Conservation (phyloP, 2,329 filamentous ascomycete genomes). For the Geosmithia morbida region DNA sequence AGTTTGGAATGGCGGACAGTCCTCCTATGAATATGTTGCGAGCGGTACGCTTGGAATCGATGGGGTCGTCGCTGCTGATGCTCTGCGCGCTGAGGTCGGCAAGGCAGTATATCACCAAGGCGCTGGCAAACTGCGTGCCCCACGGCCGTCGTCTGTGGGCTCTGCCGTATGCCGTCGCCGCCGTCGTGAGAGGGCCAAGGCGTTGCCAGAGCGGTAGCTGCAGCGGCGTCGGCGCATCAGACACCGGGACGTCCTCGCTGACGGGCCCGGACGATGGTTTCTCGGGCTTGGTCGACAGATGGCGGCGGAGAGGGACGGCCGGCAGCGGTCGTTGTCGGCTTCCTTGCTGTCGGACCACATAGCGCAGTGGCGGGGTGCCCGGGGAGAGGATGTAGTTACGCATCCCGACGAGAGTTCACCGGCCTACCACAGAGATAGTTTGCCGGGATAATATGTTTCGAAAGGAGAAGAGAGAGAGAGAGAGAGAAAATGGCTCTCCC, state of each 20-base stretch:
- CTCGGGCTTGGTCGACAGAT: not conserved
- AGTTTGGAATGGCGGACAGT: constrained; percentile 60
- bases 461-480: too few relatives aligned
- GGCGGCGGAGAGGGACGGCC: not conserved
- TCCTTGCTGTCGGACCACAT: not conserved
- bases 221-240: constrained; percentile 1
- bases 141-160: constrained; percentile 61
- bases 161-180: constrained; percentile 47
- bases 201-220: constrained; percentile 35
- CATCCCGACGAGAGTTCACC: not conserved
- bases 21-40: constrained; percentile 64
- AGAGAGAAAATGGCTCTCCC: too few relatives aligned
- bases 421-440: too few relatives aligned
- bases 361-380: not conserved
- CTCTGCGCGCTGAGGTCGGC: constrained; percentile 68
- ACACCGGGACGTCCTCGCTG: constrained; percentile 1
- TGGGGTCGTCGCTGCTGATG: constrained; percentile 36
- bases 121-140: constrained; percentile 63
- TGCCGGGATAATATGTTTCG: too few relatives aligned
- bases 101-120: constrained; percentile 63
- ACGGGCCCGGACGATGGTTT: not conserved
- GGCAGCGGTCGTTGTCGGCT: not conserved
- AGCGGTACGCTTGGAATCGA: constrained; percentile 40
- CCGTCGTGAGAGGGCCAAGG: constrained; percentile 39
- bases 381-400: not conserved